Conservation (phyloP, 2,329 filamentous ascomycete genomes). For the Elsinoe fawcettii region DNA sequence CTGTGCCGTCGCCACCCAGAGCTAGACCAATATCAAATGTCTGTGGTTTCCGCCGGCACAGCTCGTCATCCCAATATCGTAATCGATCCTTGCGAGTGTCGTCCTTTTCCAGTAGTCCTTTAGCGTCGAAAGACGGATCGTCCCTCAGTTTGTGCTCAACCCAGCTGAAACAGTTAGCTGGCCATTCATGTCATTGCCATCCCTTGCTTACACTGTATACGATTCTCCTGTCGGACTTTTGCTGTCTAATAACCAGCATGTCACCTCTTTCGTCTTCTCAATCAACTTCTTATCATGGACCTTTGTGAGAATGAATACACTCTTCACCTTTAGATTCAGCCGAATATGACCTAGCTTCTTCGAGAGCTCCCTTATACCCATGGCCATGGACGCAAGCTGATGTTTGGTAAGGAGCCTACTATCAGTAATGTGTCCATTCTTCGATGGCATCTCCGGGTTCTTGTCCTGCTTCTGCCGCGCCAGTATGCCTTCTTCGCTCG, state of each 20-base stretch:
- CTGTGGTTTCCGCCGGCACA: conserved; percentile 71
- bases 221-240: conserved; percentile 51
- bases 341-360: conserved; percentile 77
- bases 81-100: conserved; percentile 51
- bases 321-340: conserved; percentile 71
- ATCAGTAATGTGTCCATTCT: conserved; percentile 37
- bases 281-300: conserved; percentile 79
- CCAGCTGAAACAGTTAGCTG: conserved; percentile 34
- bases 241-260: conserved; percentile 68
- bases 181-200: neutral
- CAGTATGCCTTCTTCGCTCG: conserved; percentile 24
- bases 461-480: conserved; percentile 37
- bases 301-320: conserved; percentile 84
- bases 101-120: conserved; percentile 59
- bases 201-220: conserved; percentile 59
- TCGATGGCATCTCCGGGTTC: conserved; percentile 28
- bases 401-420: conserved; percentile 86
- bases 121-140: conserved; percentile 64
- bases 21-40: conserved; percentile 92
- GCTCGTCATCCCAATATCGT: conserved; percentile 72
- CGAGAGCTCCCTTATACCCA: conserved; percentile 85
- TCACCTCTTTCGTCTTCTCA: conserved; percentile 65
- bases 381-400: conserved; percentile 93
- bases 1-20: conserved; percentile 77
- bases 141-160: conserved; percentile 68